Percentiles rank a stretch among this genome's conserved stretches.
Conservation (phyloP, 768 basidiomycete genomes). For the Pleurotus ostreatus region DNA sequence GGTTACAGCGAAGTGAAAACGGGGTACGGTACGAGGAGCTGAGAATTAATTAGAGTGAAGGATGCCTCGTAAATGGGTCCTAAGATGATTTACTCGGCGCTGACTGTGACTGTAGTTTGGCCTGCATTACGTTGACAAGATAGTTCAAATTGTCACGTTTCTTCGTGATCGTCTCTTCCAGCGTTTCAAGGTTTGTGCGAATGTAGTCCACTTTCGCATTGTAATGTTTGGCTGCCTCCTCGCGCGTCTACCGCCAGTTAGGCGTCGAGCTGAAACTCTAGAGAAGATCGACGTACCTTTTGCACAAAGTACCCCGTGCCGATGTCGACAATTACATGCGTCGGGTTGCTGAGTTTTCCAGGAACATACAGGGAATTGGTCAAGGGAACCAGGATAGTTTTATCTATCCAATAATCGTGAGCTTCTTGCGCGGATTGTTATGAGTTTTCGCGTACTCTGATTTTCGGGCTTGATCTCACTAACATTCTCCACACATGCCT, state of each 20-base stretch:
- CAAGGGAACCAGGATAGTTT: conserved; percentile 86
- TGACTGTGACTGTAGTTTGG: conserved; percentile 39
- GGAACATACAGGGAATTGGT: conserved; percentile 96
- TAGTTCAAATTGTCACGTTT: conserved; percentile 60
- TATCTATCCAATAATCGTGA: conserved; percentile 44
- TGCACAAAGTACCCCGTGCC: conserved; percentile 96
- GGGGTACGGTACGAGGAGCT: no score
- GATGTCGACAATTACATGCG: conserved; percentile 90
- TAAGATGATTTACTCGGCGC: neutral
- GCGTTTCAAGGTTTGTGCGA: conserved; percentile 73
- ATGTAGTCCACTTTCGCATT: conserved; percentile 78
- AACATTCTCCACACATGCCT: conserved; percentile 78
- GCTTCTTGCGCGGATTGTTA: neutral
- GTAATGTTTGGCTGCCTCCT: conserved; percentile 81
- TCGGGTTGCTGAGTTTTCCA: conserved; percentile 77
- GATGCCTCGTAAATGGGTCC: no score
- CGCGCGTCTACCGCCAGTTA: conserved; percentile 57
- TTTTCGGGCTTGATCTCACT: conserved; percentile 70
- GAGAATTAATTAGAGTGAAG: no score
- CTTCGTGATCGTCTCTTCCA: conserved; percentile 87
- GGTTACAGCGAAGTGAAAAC: no score
- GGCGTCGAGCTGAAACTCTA: neutral
- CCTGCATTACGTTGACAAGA: conserved; percentile 69
- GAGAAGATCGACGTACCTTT: conserved; percentile 54
- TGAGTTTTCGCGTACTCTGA: conserved; percentile 35